Percentiles rank a stretch among this genome's conserved stretches.
Conservation (phyloP, 2,329 filamentous ascomycete genomes). For the Fusarium verrucosum region DNA sequence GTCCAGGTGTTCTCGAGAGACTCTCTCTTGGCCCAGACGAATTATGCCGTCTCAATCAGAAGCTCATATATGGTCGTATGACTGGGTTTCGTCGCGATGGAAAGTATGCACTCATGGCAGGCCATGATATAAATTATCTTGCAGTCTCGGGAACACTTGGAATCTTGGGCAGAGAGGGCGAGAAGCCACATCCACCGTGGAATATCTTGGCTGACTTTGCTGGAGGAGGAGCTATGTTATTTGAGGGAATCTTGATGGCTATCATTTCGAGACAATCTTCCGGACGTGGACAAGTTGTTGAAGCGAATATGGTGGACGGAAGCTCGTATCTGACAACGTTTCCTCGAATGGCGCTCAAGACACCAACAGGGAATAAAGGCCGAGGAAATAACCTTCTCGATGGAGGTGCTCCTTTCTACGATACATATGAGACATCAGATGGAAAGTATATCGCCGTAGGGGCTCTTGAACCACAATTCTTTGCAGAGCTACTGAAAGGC, state of each 20-base stretch:
- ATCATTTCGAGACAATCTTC: constrained; percentile 70
- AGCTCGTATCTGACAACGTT: constrained; percentile 81
- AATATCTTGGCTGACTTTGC: constrained; percentile 94
- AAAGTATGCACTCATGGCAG: constrained; percentile 86
- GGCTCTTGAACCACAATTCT: constrained; percentile 89
- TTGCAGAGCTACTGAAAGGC: constrained; percentile 71
- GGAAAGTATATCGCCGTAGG: constrained; percentile 87
- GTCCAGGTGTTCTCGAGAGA: constrained; percentile 88
- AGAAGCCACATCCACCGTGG: constrained; percentile 78
- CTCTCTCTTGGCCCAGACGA: constrained; percentile 78
- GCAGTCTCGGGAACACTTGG: constrained; percentile 83
- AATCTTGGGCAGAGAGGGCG: constrained; percentile 75
- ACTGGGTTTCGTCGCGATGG: constrained; percentile 91
- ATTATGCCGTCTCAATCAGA: constrained; percentile 73
- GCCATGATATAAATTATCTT: constrained; percentile 97
- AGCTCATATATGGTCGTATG: constrained; percentile 84
- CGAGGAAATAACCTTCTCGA: constrained; percentile 84
- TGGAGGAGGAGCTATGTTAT: constrained; percentile 83
- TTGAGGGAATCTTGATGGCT: constrained; percentile 84
- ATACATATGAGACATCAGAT: constrained; percentile 86
- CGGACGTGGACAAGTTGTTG: constrained; percentile 85
- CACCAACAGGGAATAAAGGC: constrained; percentile 66
- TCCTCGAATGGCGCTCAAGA: constrained; percentile 73
- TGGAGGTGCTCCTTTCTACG: constrained; percentile 87
- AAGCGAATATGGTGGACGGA: constrained; percentile 97